Evolutionary conservation across 148 eudicot species (phyloP), one percentile per base, ranked within the genome.

Genomic region (Amaranthus palmeri): DNA sequence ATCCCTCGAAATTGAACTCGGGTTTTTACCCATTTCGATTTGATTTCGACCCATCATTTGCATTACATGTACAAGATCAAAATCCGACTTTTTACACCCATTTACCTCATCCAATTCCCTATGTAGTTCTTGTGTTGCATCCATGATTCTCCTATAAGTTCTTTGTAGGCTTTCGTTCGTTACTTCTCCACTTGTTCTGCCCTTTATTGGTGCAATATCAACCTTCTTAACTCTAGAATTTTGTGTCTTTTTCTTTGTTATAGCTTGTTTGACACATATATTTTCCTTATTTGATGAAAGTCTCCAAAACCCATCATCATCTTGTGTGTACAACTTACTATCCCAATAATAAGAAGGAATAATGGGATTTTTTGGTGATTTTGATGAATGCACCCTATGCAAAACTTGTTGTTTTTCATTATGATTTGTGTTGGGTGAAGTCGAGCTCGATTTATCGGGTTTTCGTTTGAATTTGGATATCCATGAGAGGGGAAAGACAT

Each of bases 401-500:
- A 40, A 58, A 54, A 0, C 17, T 54, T 17, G 78, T 17, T 64
- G 71, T 57, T 79, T 68, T 52, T 41, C 61, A 18, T 76, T 74
- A 2, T 45, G 55, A 52, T 0, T 72, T 5, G 0, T 10, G 50
- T 58, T 79, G 17, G 45, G 42, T 0, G 25, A 18, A 41, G 6
- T 36, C 44, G 70, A 61, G 4, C 60, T 18, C 8, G 70, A 61
- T 59, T 78, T 69, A 2, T 54, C 69, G 42, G 67, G 61, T 47
- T 42, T 58, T 49, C 58, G 82, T 85, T 83, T 88, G 78, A 82
- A 81, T 74, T 79, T 88, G 3, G 87, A 82, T 36, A 84, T 67
- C 96, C 91, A 88, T 8, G 91, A 82, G 49, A 61, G 61, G 5
- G 86, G 82, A 55, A 84, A 84, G 41, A 85, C 79, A 82, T 81